Evolutionary conservation across 148 eudicot species (phyloP).

Genomic region (Camellia sinensis): DNA sequence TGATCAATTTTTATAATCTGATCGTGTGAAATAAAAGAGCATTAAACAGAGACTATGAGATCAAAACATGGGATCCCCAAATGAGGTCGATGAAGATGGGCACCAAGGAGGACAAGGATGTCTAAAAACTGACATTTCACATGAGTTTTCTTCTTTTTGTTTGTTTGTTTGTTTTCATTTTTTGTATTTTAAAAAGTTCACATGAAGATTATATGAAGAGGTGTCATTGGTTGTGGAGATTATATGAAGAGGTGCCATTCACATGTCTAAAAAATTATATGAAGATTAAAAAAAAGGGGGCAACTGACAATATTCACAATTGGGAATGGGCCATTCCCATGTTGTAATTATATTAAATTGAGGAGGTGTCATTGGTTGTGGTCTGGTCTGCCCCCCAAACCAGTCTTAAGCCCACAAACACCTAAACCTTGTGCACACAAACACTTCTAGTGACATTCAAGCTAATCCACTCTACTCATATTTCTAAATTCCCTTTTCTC

Average conservation of each 20-base stretch:
- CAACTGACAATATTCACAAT: background rate
- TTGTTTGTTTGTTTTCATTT: too few species aligned
- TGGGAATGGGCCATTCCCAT: constrained; percentile 3
- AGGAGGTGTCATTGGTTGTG: background rate
- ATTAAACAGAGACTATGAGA: too few species aligned
- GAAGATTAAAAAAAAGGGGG: background rate
- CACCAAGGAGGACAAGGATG: too few species aligned
- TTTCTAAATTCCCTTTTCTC: background rate
- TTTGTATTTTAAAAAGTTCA: background rate
- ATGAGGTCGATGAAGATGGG: too few species aligned
- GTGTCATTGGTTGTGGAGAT: background rate
- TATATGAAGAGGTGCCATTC: background rate
- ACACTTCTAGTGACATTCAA: background rate
- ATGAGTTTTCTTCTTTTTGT: too few species aligned
- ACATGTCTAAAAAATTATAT: background rate
- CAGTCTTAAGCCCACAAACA: constrained; percentile 7
- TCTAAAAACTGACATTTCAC: too few species aligned
- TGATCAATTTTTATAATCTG: too few species aligned
- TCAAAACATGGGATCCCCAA: too few species aligned
- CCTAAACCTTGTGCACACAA: background rate
- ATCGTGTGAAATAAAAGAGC: too few species aligned
- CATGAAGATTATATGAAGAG: background rate
- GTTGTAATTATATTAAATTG: background rate
- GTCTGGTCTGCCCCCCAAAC: background rate
- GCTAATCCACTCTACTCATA: constrained; percentile 5